Conservation (phyloP, 2,329 filamentous ascomycete genomes). For the Aspergillus caelatus region DNA sequence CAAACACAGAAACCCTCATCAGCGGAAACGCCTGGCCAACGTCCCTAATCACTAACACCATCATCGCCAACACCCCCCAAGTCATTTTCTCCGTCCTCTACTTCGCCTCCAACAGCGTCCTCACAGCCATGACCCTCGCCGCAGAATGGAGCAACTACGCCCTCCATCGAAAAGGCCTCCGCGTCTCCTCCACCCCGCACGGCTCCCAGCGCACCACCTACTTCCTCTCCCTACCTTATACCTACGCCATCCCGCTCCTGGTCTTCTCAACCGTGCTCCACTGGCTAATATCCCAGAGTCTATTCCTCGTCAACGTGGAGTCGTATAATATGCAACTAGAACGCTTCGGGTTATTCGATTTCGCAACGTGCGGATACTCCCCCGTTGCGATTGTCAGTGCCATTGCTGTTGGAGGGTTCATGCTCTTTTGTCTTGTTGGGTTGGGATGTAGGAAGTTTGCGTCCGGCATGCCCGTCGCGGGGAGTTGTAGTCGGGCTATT, state of each 20-base stretch:
- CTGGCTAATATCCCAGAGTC: slow-evolving; percentile 49
- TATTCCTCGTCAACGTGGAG: slow-evolving; percentile 45
- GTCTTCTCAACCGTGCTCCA: slow-evolving; percentile 36
- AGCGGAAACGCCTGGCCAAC: slow-evolving; percentile 1
- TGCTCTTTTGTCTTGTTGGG: slow-evolving; percentile 18
- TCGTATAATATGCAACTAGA: slow-evolving; percentile 14
- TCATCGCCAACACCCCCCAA: slow-evolving; percentile 39
- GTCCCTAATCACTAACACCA: slow-evolving; percentile 14
- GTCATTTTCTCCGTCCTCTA: slow-evolving; percentile 36
- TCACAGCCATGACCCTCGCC: slow-evolving; percentile 50
- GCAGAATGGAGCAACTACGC: slow-evolving; percentile 52
- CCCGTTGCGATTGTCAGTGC: slow-evolving; percentile 15
- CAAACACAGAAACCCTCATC: slow-evolving; percentile 7
- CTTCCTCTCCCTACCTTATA: slow-evolving; percentile 28
- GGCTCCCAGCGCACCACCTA: slow-evolving; percentile 45
- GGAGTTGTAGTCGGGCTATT: slow-evolving; percentile 36
- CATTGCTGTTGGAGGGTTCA: slow-evolving; percentile 13
- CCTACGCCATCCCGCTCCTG: slow-evolving; percentile 41
- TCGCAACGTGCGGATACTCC: slow-evolving; percentile 12
- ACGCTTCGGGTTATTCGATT: background rate
- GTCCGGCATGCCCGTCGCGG: slow-evolving; percentile 29
- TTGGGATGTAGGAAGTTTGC: slow-evolving; percentile 19
- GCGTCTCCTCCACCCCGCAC: slow-evolving; percentile 38
- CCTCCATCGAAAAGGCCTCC: slow-evolving; percentile 32
- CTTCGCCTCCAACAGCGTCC: slow-evolving; percentile 33